Base-by-base conservation (phyloP, 148 eudicot genomes). In the Salicornia ramosissima region DNA sequence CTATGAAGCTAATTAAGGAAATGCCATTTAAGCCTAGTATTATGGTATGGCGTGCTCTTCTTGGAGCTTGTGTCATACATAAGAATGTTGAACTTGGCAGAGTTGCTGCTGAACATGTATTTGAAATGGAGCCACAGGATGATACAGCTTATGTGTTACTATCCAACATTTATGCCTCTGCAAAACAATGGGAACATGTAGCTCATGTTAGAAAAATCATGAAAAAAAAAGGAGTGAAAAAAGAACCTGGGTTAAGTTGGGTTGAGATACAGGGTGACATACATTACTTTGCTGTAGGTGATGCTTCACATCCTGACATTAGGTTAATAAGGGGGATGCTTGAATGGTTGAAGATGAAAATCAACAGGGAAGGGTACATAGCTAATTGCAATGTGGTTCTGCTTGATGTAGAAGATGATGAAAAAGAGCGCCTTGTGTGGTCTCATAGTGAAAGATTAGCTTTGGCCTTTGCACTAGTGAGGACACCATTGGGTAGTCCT, bases 161-260 rank as follows among this genome's bases (percentile, higher is more conserved):
- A 66, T 87, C 96, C 26, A 92, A 92, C 70, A 86, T 92, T 33
- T 92, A 86, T 71, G 93, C 97, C 42, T 75, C 80, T 22, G 80
- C 86, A 47, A 85, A 78, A 74, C 81, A 85, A 69, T 92, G 97
- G 97, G 91, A 86, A 8, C 80, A 79, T 77, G 97, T 92, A 63
- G 93, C 97, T 71, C 65, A 66, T 68, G 91, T 90, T 34, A 82
- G 97, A 81, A 92, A 85, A 78, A 76, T 64, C 70, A 92, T 92
- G 97, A 87, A 89, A 78, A 85, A 76, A 70, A 85, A 80, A 75
- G 81, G 92, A 57, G 82, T 92, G 65, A 92, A 81, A 81, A 92
- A 92, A 77, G 97, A 92, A 74, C 93, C 91, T 15, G 97, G 97
- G 26, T 75, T 92, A 65, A 92, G 97, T 79, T 92, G 97, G 97